phyloP scores from a whole-genome alignment of 2,329 filamentous ascomycete species.

The Botryotinia narcissicola region DNA sequence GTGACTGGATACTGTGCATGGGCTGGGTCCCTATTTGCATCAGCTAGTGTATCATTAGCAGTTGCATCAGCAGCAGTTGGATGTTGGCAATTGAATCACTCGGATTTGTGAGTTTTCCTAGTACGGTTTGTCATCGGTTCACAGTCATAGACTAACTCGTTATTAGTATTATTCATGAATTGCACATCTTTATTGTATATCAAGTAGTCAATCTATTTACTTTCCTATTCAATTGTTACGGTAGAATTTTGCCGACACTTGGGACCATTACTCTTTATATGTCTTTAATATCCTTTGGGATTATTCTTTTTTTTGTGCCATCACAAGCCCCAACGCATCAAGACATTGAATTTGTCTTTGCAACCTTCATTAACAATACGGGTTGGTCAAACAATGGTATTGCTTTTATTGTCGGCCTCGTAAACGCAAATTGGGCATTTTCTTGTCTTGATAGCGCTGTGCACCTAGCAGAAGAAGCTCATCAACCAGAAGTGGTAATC shows the following conservation, averaged over 20 bases:
- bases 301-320: constrained; percentile 13
- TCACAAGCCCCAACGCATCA: constrained; percentile 18
- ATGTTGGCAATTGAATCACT: constrained; percentile 16
- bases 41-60: constrained; percentile 15
- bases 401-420: constrained; percentile 20
- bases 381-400: constrained; percentile 21
- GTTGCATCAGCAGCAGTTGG: constrained; percentile 17
- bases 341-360: constrained; percentile 18
- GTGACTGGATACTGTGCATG: constrained; percentile 19
- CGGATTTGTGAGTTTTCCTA: constrained; percentile 11
- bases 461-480: constrained; percentile 20
- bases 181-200: constrained; percentile 19
- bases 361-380: constrained; percentile 22
- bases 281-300: constrained; percentile 13
- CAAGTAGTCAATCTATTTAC: constrained; percentile 16
- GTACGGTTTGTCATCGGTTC: neutral
- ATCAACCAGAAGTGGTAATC: constrained; percentile 18
- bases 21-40: constrained; percentile 18
- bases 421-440: constrained; percentile 21
- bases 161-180: neutral
- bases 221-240: constrained; percentile 19
- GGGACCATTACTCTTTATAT: constrained; percentile 17
- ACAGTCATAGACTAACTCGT: neutral
- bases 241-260: constrained; percentile 12
- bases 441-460: constrained; percentile 19